These are phyloP conservation scores for Neonectria ditissima DNA, from an alignment of 2,329 filamentous ascomycete species.

Conservation along the genomic window DNA sequence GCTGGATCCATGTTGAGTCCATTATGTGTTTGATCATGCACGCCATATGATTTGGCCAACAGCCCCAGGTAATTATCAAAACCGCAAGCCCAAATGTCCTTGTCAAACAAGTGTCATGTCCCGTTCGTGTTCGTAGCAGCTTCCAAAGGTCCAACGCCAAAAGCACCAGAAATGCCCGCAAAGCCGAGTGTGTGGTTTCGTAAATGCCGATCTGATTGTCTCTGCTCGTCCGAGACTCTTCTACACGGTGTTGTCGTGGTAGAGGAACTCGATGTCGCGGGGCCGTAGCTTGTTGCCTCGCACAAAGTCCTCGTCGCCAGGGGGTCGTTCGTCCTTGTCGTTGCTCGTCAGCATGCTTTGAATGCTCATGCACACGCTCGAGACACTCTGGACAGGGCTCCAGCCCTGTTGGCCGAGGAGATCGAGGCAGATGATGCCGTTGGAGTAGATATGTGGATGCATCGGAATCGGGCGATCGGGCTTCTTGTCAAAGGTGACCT, in stretches of 20 bases:
- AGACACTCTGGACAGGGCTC: conserved; percentile 97
- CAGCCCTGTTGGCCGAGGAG: conserved; percentile 89
- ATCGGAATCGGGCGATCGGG: conserved; percentile 81
- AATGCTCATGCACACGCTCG: conserved; percentile 96
- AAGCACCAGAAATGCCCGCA: conserved; percentile 14
- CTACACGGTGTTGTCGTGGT: conserved; percentile 87
- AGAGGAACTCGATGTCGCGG: conserved; percentile 91
- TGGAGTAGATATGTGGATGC: conserved; percentile 98
- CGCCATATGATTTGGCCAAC: conserved; percentile 9
- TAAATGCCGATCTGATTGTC: conserved; percentile 1
- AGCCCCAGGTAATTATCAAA: conserved; percentile 16
- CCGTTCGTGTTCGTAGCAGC: conserved; percentile 13
- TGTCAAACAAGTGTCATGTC: conserved; percentile 19
- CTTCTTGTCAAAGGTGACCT: conserved; percentile 86
- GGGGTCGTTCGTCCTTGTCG: conserved; percentile 88
- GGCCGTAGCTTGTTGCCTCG: conserved; percentile 81
- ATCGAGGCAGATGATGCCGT: conserved; percentile 98
- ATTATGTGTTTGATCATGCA: conserved; percentile 9
- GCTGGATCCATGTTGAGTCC: neutral
- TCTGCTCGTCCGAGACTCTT: neutral
- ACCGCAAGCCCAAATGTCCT: conserved; percentile 15
- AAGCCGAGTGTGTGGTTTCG: conserved; percentile 9
- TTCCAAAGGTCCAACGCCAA: conserved; percentile 24
- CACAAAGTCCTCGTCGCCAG: conserved; percentile 91
- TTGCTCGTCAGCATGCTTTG: conserved; percentile 99